These are phyloP conservation scores for Yarrowia sp. DNA, from an alignment of 805 yeast genomes.

Conservation along the genomic window DNA sequence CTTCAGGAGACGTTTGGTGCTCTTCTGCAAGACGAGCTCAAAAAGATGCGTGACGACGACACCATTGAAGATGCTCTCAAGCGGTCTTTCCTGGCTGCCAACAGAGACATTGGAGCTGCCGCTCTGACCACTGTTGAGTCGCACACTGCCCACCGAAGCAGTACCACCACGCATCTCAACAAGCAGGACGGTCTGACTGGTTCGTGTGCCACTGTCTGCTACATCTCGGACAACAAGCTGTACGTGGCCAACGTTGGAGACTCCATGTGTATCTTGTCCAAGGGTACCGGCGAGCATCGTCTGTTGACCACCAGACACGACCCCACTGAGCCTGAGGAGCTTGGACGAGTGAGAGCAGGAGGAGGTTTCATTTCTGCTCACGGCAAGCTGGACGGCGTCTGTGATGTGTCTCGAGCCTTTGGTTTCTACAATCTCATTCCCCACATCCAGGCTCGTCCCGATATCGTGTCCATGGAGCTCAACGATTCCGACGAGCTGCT, in stretches of 20 bases:
- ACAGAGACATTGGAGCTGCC: conserved; percentile 75
- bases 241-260: conserved; percentile 93
- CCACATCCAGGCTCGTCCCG: conserved; percentile 88
- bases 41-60: conserved; percentile 55
- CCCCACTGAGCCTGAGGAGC: conserved; percentile 76
- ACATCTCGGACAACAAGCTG: conserved; percentile 70
- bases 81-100: conserved; percentile 77
- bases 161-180: conserved; percentile 60
- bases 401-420: conserved; percentile 86
- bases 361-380: conserved; percentile 90
- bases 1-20: conserved; percentile 75
- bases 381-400: conserved; percentile 82
- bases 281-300: conserved; percentile 80
- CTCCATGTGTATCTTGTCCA: conserved; percentile 78
- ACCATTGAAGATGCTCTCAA: conserved; percentile 77
- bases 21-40: conserved; percentile 71
- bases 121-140: conserved; percentile 51
- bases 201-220: conserved; percentile 81
- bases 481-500: conserved; percentile 81
- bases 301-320: conserved; percentile 79
- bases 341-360: conserved; percentile 77
- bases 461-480: conserved; percentile 65
- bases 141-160: conserved; percentile 56
- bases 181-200: conserved; percentile 80
- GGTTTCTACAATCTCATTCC: conserved; percentile 89